phyloP scores from a whole-genome alignment of 176 grass and related monocot genomes.

The Ensete ventricosum region DNA sequence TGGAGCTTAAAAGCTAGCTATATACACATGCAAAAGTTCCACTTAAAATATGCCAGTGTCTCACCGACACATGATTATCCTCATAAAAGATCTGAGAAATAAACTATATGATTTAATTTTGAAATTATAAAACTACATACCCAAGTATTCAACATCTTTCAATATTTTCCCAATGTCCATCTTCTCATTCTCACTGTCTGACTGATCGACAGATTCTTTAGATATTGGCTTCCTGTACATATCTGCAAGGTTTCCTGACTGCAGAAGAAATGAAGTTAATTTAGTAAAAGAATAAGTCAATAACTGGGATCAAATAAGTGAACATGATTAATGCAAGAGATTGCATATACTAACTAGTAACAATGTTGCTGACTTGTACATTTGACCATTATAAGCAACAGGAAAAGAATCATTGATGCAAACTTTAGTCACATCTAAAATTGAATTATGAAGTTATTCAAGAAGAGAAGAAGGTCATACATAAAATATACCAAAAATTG shows the following conservation, averaged over 20 bases:
- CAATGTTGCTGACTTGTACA: neutral
- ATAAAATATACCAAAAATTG: neutral
- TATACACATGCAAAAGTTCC: neutral
- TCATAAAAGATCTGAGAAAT: neutral
- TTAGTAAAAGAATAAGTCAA: neutral
- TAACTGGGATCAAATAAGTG: neutral
- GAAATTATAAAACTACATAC: conserved; percentile 30
- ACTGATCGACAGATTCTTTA: conserved; percentile 25
- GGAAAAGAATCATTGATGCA: neutral
- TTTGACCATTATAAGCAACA: neutral
- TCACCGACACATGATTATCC: neutral
- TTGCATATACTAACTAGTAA: neutral
- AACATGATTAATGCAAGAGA: neutral
- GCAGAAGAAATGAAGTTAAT: neutral
- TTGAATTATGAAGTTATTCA: neutral
- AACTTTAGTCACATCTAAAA: neutral
- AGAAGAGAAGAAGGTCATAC: neutral
- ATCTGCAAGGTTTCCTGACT: conserved; percentile 64
- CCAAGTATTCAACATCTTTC: conserved; percentile 74
- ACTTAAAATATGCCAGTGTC: neutral
- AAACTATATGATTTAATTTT: neutral
- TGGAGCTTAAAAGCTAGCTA: neutral
- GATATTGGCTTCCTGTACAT: conserved; percentile 55
- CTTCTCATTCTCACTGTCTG: conserved; percentile 56
- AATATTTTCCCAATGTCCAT: conserved; percentile 70